Conservation (phyloP, 2,329 filamentous ascomycete genomes). For the Tetracladium maxilliforme region DNA sequence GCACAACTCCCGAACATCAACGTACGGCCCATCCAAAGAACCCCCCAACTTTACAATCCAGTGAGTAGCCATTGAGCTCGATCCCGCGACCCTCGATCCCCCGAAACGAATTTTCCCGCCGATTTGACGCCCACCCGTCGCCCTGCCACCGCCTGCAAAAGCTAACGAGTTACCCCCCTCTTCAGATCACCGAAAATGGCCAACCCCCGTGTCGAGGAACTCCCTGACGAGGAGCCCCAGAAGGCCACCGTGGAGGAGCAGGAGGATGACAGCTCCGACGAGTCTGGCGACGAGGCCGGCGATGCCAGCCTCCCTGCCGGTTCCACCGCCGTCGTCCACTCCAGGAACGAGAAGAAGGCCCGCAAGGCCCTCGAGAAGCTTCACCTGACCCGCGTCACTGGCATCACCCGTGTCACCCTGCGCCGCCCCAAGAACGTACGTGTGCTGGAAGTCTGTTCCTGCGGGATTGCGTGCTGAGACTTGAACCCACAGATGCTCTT, state of each 20-base stretch:
- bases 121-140: too few species aligned
- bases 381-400: constrained; percentile 87
- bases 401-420: constrained; percentile 96
- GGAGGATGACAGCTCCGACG: constrained; percentile 52
- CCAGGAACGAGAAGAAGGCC: constrained; percentile 99
- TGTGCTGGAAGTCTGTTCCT: constrained; percentile 13
- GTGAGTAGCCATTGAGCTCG: too few species aligned
- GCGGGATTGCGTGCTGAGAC: neutral
- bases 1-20: too few species aligned
- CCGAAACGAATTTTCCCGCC: too few species aligned
- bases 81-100: too few species aligned
- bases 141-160: constrained; percentile 1
- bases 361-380: constrained; percentile 99
- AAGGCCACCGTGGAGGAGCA: constrained; percentile 68
- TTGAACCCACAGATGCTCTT: constrained; percentile 66
- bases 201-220: constrained; percentile 95
- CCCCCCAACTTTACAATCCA: too few species aligned
- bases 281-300: constrained; percentile 63
- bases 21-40: too few species aligned
- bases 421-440: constrained; percentile 98
- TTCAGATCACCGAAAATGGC: constrained; percentile 58
- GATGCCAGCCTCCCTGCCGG: constrained; percentile 57
- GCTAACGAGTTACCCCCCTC: too few species aligned
- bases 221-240: constrained; percentile 79
- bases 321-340: constrained; percentile 83